Conservation (phyloP, 805 yeast species). For the Wickerhamiella bombiphila region DNA sequence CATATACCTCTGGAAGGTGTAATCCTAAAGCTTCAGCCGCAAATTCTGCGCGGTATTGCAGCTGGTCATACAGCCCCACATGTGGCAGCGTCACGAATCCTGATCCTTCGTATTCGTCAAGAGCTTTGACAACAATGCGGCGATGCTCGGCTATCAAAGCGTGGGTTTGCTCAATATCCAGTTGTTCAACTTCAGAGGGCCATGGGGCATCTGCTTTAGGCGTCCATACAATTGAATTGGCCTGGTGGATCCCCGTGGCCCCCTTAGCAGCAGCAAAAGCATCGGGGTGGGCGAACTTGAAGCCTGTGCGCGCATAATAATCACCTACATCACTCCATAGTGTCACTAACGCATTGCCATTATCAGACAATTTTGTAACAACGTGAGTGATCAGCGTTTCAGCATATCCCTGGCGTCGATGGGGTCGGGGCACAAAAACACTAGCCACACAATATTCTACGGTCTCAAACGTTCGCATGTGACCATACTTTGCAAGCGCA, state of each 20-base stretch:
- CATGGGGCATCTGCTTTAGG: background rate
- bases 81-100: constrained; percentile 5
- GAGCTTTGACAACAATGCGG: background rate
- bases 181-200: constrained; percentile 1
- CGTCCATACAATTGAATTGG: background rate
- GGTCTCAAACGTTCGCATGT: background rate
- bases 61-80: constrained; percentile 10
- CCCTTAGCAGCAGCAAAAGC: background rate
- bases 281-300: background rate
- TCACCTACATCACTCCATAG: constrained; percentile 3
- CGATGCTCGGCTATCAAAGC: background rate
- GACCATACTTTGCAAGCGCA: background rate
- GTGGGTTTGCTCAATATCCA: background rate
- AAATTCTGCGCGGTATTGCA: constrained; percentile 7
- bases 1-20: constrained; percentile 4
- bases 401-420: background rate
- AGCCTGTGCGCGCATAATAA: constrained; percentile 1
- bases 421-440: background rate
- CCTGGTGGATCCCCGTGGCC: background rate
- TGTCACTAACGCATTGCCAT: background rate
- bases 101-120: background rate
- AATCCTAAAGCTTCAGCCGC: constrained; percentile 8
- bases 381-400: background rate
- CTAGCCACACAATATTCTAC: background rate
- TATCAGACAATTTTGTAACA: background rate